Percentiles rank a stretch among this genome's conserved stretches.
Evolutionary conservation across 306 rosid genomes (phyloP).

Genomic region (Vicia villosa): DNA sequence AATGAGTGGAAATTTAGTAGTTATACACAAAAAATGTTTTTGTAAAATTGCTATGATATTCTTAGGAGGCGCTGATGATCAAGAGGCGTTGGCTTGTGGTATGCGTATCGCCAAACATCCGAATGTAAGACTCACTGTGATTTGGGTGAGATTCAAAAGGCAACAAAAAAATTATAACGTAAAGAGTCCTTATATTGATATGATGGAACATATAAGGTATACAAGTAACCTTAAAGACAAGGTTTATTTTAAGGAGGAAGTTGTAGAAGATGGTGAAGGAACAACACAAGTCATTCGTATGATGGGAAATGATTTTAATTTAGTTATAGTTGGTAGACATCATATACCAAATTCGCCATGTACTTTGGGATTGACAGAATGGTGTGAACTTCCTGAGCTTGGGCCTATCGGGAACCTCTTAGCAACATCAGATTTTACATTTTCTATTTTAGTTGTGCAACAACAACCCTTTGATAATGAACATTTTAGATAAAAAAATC

Average conservation of each 20-base stretch:
- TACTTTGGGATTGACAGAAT: conserved; percentile 37
- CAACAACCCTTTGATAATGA: conserved; percentile 20
- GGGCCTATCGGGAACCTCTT: conserved; percentile 39
- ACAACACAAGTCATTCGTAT: conserved; percentile 19
- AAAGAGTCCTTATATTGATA: conserved; percentile 32
- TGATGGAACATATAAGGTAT: conserved; percentile 29
- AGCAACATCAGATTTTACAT: conserved; percentile 44
- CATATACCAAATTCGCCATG: conserved; percentile 31
- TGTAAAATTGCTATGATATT: conserved; percentile 35
- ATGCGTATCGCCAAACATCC: conserved; percentile 40
- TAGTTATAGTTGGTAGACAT: conserved; percentile 38
- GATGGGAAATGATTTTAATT: conserved; percentile 16
- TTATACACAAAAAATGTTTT: background rate
- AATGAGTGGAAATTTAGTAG: background rate
- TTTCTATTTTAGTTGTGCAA: conserved; percentile 51
- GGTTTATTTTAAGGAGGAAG: conserved; percentile 33
- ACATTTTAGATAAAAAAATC: background rate
- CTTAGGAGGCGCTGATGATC: conserved; percentile 46
- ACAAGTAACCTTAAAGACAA: background rate
- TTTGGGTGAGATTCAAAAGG: conserved; percentile 24
- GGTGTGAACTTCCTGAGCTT: conserved; percentile 47
- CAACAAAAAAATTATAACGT: background rate
- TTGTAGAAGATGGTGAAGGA: conserved; percentile 41
- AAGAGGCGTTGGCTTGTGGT: conserved; percentile 39
- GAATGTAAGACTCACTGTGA: conserved; percentile 28